Evolutionary conservation across 2,329 filamentous ascomycete genomes (phyloP).

Genomic region (Alternaria postmessia): DNA sequence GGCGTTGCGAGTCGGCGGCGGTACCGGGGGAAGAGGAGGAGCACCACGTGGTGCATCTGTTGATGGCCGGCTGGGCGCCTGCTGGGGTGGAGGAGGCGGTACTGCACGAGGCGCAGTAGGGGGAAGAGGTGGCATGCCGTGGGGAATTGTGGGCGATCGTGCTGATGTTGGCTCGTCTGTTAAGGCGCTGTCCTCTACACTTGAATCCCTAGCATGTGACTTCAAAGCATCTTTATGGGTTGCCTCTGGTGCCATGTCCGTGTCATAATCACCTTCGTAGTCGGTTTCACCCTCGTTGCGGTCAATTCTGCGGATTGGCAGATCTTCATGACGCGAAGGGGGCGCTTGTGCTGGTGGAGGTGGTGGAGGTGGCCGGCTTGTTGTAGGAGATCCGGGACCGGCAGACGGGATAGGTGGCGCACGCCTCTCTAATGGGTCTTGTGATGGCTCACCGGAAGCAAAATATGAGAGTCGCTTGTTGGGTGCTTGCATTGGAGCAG

Average conservation of each 20-base stretch:
- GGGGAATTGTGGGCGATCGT: constrained; percentile 51
- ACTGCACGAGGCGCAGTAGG: constrained; percentile 53
- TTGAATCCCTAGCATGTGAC: constrained; percentile 78
- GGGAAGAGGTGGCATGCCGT: constrained; percentile 47
- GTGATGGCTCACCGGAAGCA: constrained; percentile 46
- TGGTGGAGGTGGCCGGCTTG: constrained; percentile 56
- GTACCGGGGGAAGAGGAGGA: constrained; percentile 71
- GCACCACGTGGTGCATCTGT: constrained; percentile 72
- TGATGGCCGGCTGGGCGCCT: constrained; percentile 66
- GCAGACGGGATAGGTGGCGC: constrained; percentile 63
- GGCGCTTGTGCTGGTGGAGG: constrained; percentile 55
- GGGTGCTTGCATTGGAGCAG: constrained; percentile 37
- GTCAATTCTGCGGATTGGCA: constrained; percentile 55
- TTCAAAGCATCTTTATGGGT: constrained; percentile 94
- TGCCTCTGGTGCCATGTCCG: constrained; percentile 93
- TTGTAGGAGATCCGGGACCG: constrained; percentile 46
- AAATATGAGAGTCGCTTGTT: constrained; percentile 54
- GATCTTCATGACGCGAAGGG: constrained; percentile 49
- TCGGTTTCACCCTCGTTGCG: constrained; percentile 85
- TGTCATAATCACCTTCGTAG: constrained; percentile 98
- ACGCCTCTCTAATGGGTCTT: constrained; percentile 44
- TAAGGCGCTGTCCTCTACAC: constrained; percentile 70
- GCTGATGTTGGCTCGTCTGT: constrained; percentile 61
- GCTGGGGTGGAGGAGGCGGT: constrained; percentile 67
- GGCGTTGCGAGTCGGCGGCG: constrained; percentile 66